Conservation (phyloP, 108 stramenopile species). For the Conticribra weissflogii region DNA sequence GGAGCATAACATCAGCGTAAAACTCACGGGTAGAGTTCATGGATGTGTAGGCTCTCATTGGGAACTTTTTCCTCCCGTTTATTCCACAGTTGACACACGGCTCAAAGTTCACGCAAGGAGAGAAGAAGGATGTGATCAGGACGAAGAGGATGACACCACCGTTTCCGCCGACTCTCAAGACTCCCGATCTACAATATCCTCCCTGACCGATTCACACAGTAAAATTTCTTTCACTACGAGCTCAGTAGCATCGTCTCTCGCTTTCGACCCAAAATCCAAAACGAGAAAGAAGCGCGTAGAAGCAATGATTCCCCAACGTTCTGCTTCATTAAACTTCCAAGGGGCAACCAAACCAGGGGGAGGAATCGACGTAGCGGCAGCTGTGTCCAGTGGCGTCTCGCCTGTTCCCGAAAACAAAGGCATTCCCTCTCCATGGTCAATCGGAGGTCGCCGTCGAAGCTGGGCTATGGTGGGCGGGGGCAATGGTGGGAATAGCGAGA, state of each 20-base stretch:
- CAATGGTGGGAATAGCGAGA: no score
- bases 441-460: background rate
- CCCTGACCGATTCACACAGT: no score
- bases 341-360: no score
- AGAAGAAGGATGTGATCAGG: background rate
- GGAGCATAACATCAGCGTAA: background rate
- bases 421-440: background rate
- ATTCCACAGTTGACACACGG: background rate
- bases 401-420: background rate
- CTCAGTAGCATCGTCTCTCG: no score
- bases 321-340: background rate
- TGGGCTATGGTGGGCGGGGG: no score
- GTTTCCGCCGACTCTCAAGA: background rate
- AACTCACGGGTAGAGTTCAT: constrained; percentile 30
- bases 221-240: no score
- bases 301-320: background rate
- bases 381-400: no score
- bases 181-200: background rate
- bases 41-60: constrained; percentile 54
- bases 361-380: no score
- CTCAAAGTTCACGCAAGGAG: background rate
- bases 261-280: no score
- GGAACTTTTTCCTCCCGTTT: constrained; percentile 45
- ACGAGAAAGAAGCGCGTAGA: background rate
- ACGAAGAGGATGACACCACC: background rate